Evolutionary conservation across 148 eudicot genomes (phyloP).

Genomic region (Chenopodium berlandieri): DNA sequence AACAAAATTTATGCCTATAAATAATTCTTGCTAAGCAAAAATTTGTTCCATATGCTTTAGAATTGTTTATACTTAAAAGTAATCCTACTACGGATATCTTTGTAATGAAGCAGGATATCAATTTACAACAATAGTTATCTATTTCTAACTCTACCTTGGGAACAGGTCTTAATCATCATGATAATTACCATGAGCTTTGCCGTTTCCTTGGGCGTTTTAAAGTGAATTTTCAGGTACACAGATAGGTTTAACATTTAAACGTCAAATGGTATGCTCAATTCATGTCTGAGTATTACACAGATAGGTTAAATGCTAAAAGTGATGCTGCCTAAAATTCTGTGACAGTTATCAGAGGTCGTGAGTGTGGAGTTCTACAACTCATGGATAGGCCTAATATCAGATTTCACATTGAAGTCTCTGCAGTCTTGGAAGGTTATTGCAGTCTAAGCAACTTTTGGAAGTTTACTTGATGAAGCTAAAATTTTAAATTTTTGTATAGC

Average conservation of each 20-base stretch:
- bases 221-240: slow-evolving; percentile 75
- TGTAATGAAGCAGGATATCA: not conserved
- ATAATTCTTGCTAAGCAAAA: not conserved
- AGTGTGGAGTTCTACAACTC: slow-evolving; percentile 51
- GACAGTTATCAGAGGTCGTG: slow-evolving; percentile 58
- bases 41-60: not conserved
- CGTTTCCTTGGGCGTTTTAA: slow-evolving; percentile 94
- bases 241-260: not conserved
- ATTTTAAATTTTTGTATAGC: not conserved
- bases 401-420: slow-evolving; percentile 61
- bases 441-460: slow-evolving; percentile 10
- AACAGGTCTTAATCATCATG: slow-evolving; percentile 90
- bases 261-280: not conserved
- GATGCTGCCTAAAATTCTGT: slow-evolving; percentile 10
- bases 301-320: not conserved
- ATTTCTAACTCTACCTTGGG: slow-evolving; percentile 13
- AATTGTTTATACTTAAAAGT: not conserved
- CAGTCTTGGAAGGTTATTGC: slow-evolving; percentile 66
- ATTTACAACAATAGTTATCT: not conserved
- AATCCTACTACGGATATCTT: not conserved
- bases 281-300: not conserved
- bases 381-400: slow-evolving; percentile 62
- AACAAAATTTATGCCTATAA: not conserved
- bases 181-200: slow-evolving; percentile 92
- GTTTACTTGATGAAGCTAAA: not conserved